These are phyloP conservation scores for Linderniella brevidens DNA, from an alignment of 257 asterid species.

Conservation along the genomic window DNA sequence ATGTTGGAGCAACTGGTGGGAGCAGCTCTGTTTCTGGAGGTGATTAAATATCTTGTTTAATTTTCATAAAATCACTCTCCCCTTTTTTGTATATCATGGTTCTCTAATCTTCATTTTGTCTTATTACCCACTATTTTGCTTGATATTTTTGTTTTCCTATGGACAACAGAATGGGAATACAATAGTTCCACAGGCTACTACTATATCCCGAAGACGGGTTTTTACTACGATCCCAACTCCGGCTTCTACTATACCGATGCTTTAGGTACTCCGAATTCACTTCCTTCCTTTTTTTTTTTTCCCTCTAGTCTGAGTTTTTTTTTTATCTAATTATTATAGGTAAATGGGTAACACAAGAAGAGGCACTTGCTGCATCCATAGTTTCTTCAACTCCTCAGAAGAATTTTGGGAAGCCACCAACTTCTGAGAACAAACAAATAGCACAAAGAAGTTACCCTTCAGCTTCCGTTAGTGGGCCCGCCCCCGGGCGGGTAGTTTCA, in stretches of 20 bases:
- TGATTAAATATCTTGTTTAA: too few relatives aligned
- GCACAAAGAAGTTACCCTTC: conserved; percentile 21
- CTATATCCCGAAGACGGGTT: conserved; percentile 38
- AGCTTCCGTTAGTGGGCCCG: conserved; percentile 38
- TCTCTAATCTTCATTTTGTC: too few relatives aligned
- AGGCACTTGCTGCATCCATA: conserved; percentile 51
- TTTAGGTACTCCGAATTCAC: conserved; percentile 23
- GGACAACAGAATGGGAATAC: conserved; percentile 67
- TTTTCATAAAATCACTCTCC: too few relatives aligned
- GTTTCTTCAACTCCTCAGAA: conserved; percentile 35
- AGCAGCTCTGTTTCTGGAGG: too few relatives aligned
- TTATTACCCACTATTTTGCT: too few relatives aligned
- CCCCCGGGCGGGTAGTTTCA: conserved; percentile 68
- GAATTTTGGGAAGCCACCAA: too few relatives aligned
- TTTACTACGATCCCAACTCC: conserved; percentile 82
- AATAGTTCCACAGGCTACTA: conserved; percentile 76
- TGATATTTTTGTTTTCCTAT: neutral
- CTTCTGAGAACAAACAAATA: conserved; percentile 23
- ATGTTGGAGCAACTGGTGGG: conserved; percentile 10
- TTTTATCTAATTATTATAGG: conserved; percentile 27
- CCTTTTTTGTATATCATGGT: too few relatives aligned
- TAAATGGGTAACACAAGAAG: conserved; percentile 82
- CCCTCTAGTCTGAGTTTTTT: too few relatives aligned
- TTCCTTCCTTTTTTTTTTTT: too few relatives aligned
- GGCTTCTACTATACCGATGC: conserved; percentile 86